Percentiles rank a stretch among this genome's conserved stretches.
phyloP scores from a whole-genome alignment of 352 stramenopile species.

The Phytophthora rubi region DNA sequence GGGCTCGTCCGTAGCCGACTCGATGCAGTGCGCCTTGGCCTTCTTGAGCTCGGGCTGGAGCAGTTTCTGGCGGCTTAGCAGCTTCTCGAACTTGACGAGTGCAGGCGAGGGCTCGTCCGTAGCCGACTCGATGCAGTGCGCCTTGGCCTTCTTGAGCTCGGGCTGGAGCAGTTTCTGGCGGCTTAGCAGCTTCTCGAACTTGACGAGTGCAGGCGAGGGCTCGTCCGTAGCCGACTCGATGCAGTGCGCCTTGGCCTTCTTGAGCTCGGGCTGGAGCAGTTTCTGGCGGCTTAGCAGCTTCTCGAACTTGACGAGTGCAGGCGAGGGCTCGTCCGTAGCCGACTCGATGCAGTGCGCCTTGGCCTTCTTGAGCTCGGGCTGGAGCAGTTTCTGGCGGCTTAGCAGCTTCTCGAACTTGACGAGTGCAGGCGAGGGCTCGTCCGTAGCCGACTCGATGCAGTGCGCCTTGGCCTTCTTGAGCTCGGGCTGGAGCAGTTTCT shows the following conservation, averaged over 20 bases:
- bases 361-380: too few relatives aligned
- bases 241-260: conserved; percentile 38
- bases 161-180: too few relatives aligned
- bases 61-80: conserved; percentile 62
- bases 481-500: conserved; percentile 61
- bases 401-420: too few relatives aligned
- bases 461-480: conserved; percentile 53
- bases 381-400: too few relatives aligned
- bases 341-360: neutral
- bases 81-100: conserved; percentile 75
- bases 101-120: conserved; percentile 49
- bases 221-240: too few relatives aligned
- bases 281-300: conserved; percentile 69
- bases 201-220: too few relatives aligned
- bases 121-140: neutral
- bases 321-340: conserved; percentile 44
- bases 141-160: too few relatives aligned
- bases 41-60: conserved; percentile 69
- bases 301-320: conserved; percentile 67
- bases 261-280: conserved; percentile 63
- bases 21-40: conserved; percentile 12
- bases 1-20: too few relatives aligned
- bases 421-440: too few relatives aligned
- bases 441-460: too few relatives aligned
- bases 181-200: too few relatives aligned